These are phyloP conservation scores for Suillus ampliporus DNA, from an alignment of 768 basidiomycete species.

Conservation along the genomic window DNA sequence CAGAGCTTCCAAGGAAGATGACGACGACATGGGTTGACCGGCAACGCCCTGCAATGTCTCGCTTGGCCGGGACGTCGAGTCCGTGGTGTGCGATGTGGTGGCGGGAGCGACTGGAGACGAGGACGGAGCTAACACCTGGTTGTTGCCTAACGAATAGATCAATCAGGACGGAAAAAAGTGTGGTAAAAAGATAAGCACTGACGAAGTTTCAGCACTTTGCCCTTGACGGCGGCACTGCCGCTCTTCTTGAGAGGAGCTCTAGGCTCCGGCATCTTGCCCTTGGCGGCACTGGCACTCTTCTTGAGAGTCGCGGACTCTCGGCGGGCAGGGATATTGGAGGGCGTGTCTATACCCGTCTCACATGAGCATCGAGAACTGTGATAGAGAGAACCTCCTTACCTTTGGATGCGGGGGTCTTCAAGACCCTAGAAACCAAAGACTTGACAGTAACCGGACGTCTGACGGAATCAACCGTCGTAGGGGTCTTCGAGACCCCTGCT, in stretches of 20 bases:
- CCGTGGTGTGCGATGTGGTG: background rate
- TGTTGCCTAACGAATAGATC: background rate
- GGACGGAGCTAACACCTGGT: conserved; percentile 2
- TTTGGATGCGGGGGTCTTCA: background rate
- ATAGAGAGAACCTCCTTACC: background rate
- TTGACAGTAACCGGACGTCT: background rate
- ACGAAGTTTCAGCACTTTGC: background rate
- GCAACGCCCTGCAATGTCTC: background rate
- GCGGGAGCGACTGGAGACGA: background rate
- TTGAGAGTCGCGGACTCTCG: background rate
- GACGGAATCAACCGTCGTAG: background rate
- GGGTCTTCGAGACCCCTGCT: background rate
- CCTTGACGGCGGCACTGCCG: background rate
- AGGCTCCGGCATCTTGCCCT: background rate
- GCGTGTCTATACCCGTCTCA: background rate
- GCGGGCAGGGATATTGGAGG: background rate
- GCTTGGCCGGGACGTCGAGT: background rate
- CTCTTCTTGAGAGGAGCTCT: background rate
- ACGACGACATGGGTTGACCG: background rate
- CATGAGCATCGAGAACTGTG: background rate
- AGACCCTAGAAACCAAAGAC: background rate
- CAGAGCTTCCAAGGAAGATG: background rate
- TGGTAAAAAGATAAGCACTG: background rate
- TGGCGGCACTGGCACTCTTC: background rate
- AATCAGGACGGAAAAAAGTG: background rate